These are phyloP conservation scores for Scedosporium aurantiacum DNA, from an alignment of 2,329 filamentous ascomycete species.

Conservation along the genomic window DNA sequence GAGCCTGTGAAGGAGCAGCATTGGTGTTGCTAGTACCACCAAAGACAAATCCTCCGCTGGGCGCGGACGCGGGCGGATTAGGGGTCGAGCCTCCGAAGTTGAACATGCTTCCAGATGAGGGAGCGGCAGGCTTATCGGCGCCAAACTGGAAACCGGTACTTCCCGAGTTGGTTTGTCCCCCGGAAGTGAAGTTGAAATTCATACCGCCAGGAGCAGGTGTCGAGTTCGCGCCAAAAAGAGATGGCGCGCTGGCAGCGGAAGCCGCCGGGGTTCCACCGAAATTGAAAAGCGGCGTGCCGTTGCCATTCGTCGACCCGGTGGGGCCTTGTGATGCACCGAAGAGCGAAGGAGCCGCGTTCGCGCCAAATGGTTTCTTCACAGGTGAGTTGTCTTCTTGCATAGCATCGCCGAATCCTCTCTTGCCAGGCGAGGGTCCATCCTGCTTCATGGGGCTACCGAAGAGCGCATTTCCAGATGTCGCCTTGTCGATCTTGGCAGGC, in stretches of 20 bases:
- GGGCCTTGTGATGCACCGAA: conserved; percentile 13
- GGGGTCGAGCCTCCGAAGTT: background rate
- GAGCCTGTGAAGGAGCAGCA: conserved; percentile 6
- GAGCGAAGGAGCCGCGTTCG: conserved; percentile 11
- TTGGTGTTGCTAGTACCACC: conserved; percentile 14
- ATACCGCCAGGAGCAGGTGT: conserved; percentile 12
- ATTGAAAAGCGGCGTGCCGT: conserved; percentile 22
- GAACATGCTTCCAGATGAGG: background rate
- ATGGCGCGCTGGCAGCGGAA: conserved; percentile 15
- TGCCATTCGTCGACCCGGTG: conserved; percentile 5
- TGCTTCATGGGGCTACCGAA: conserved; percentile 32
- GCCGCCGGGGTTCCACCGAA: conserved; percentile 18
- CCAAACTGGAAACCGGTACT: conserved; percentile 14
- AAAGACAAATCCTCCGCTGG: conserved; percentile 19
- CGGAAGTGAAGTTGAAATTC: conserved; percentile 2
- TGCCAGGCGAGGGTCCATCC: conserved; percentile 13
- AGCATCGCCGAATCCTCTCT: conserved; percentile 12
- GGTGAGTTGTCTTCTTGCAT: conserved; percentile 18
- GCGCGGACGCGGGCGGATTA: conserved; percentile 7
- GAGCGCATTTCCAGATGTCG: conserved; percentile 13
- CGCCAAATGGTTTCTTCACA: conserved; percentile 19
- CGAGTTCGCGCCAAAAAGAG: conserved; percentile 26
- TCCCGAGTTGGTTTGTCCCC: conserved; percentile 8
- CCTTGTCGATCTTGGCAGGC: conserved; percentile 13
- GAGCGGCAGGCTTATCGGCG: conserved; percentile 9